Base-by-base conservation (phyloP, 2,329 filamentous ascomycete species). In the Coniella vitis region DNA sequence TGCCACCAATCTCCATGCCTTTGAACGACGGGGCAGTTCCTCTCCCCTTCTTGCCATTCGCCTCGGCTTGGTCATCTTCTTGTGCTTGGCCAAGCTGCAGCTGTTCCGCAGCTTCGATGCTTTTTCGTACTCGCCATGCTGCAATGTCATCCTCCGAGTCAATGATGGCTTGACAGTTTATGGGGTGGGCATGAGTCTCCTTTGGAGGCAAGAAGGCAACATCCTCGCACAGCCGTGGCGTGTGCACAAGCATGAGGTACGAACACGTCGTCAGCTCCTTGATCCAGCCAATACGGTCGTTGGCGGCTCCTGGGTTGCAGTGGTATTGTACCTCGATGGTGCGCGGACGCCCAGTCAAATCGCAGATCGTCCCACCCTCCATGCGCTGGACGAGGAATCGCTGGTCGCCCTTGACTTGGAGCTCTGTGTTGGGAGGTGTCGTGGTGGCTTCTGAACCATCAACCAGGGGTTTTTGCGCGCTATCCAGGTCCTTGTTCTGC, bases 241-340 rank as follows among this genome's bases (percentile, higher is more conserved):
- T 95, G 63, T 95, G 86, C 54, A 96, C 80, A 29, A 95, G 81
- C 90, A 96, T 95, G 47, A 95, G 74, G 63, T 96, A 96, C 12
- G 88, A 82, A 68, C 90, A 96, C 10, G 89, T 95, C 3, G 85
- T 86, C 1, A 91, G 81, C 64, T 96, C 90, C 65, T 95, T 95
- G 67, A 96, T 94, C 81, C 88, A 90, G 38, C 84, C 85, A 58
- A 96, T 95, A 41, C 84, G 81, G 63, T 95, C 84, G 40, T 71
- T 74, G 3, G 79, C 79, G 29, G 82, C 74, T 42, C 86, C 83
- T 0, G 87, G 88, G 58, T 87, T 84, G 69, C 90, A 95, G 62
- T 82, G 79, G 57, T 82, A 83, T 58, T 89, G 86, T 9, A 96
- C 81, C 65, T 96, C 90, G 56, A 95, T 85, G 57, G 83, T 89